Evolutionary conservation across 306 rosid genomes (phyloP), one percentile per base, ranked within the genome.

Genomic region (Glycine soja): DNA sequence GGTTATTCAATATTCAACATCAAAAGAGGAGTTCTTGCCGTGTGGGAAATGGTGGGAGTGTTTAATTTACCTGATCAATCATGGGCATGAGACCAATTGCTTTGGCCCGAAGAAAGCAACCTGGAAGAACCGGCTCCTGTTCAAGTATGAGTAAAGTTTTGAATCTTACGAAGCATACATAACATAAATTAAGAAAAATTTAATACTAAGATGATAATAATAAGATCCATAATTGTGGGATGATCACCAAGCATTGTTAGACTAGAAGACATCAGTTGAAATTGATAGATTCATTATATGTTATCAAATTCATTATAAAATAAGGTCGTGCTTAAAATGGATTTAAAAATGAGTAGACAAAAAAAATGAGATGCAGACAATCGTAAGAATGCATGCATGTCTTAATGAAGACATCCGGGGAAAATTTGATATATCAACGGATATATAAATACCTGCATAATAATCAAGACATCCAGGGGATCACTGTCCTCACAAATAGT

Each of bases 11-110:
- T 6, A 63, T 63, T 63, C 69, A 34, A 75, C 50, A 67, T 53
- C 13, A 69, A 81, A 57, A 65, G 11, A 54, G 11, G 10, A 65
- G 34, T 8, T 42, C 16, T 62, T 79, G 75, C 46, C 7, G 18
- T 46, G 53, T 4, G 13, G 43, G 12, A 80, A 66, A 74, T 38
- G 53, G 30, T 36, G 40, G 8, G 63, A 75, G 68, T 32, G 74
- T 48, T 36, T 77, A 79, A 19, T 14, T 43, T 65, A 65, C 98
- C 98, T 94, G 98, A 82, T 94, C 98, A 72, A 94, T 94, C 98
- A 94, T 94, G 76, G 98, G 98, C 98, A 94, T 94, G 42, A 94
- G 93, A 16, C 98, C 98, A 79, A 94, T 94, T 50, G 98, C 98
- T 87, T 92, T 94, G 57, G 98, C 98, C 81, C 98, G 92, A 67